Conservation (phyloP, 2,329 filamentous ascomycete genomes). For the Alternaria angustiovoidea region DNA sequence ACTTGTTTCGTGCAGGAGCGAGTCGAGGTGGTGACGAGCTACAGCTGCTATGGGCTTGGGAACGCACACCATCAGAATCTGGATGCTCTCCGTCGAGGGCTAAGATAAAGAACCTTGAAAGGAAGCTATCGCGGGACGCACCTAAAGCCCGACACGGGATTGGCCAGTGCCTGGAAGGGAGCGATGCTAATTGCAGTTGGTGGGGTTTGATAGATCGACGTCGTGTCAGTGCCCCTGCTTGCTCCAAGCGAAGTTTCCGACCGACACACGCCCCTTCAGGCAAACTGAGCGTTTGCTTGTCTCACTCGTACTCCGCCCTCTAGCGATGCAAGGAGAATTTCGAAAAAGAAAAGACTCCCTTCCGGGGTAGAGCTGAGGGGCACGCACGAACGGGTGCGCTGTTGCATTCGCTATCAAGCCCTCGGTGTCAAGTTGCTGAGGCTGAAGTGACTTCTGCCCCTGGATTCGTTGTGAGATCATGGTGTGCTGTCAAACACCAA, state of each 20-base stretch:
- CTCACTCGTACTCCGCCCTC: slow-evolving; percentile 27
- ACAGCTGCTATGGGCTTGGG: slow-evolving; percentile 7
- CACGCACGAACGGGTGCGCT: slow-evolving; percentile 16
- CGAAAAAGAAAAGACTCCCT: background rate
- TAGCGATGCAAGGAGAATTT: slow-evolving; percentile 23
- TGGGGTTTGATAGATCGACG: slow-evolving; percentile 33
- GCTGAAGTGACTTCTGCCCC: slow-evolving; percentile 18
- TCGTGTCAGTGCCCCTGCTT: slow-evolving; percentile 38
- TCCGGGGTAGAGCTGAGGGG: slow-evolving; percentile 5
- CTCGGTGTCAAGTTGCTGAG: slow-evolving; percentile 15
- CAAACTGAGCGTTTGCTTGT: slow-evolving; percentile 30
- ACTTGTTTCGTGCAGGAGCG: slow-evolving; percentile 2
- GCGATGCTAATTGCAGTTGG: slow-evolving; percentile 31
- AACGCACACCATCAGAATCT: slow-evolving; percentile 12
- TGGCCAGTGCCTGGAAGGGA: slow-evolving; percentile 32
- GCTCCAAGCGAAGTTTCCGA: slow-evolving; percentile 29
- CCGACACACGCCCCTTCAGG: slow-evolving; percentile 25
- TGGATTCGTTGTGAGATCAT: slow-evolving; percentile 17
- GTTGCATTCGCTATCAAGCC: slow-evolving; percentile 16
- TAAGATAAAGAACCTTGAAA: slow-evolving; percentile 24
- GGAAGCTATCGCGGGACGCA: slow-evolving; percentile 40
- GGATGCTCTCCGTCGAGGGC: slow-evolving; percentile 12
- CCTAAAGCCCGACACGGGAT: slow-evolving; percentile 41
- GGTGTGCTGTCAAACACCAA: slow-evolving; percentile 26
- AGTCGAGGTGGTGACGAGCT: slow-evolving; percentile 6